Percentiles rank a stretch among this genome's conserved stretches.
phyloP scores from a whole-genome alignment of 495 filamentous ascomycete species.

The Penicillium robsamsonii region DNA sequence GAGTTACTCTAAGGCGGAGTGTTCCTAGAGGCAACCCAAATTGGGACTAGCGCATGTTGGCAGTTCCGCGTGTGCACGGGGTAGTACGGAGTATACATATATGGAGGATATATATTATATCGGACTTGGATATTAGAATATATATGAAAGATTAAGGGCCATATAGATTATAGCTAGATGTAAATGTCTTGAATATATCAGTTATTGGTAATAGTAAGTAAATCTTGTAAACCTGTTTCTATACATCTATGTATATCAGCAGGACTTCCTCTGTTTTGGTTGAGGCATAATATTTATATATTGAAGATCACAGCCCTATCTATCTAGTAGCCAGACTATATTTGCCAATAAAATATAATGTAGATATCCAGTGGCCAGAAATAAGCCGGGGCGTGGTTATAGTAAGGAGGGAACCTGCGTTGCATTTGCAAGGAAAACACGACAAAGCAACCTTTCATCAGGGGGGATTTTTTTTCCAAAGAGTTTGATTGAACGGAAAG shows the following conservation, averaged over 20 bases:
- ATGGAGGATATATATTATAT: neutral
- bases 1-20: conserved; percentile 12
- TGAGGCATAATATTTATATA: neutral
- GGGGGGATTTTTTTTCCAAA: too few relatives aligned
- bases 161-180: neutral
- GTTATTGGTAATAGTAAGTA: neutral
- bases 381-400: neutral
- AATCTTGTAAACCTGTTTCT: neutral
- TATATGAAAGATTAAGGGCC: neutral
- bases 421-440: neutral
- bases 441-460: neutral
- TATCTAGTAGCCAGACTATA: neutral
- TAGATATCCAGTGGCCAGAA: neutral
- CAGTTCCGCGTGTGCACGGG: neutral
- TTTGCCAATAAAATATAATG: neutral
- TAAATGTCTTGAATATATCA: neutral
- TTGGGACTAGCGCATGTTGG: conserved; percentile 21
- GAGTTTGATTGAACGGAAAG: neutral
- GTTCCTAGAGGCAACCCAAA: conserved; percentile 16
- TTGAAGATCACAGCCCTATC: neutral
- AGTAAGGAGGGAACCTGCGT: neutral
- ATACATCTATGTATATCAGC: neutral
- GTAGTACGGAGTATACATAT: neutral
- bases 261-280: neutral
- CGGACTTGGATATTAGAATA: neutral